phyloP scores from a whole-genome alignment of 805 yeast species.

The Danielozyma ontarioensis region DNA sequence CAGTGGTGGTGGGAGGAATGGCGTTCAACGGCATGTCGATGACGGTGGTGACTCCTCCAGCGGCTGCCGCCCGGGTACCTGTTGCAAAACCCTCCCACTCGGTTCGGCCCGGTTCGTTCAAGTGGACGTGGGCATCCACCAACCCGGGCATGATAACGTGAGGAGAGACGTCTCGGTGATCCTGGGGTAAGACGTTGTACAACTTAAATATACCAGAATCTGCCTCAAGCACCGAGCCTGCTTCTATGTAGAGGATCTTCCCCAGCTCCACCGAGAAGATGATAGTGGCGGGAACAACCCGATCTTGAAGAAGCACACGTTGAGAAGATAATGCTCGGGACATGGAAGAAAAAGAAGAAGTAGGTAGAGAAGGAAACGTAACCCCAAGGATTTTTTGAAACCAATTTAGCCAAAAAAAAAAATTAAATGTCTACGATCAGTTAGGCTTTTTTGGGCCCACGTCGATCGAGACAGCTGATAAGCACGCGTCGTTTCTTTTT shows the following conservation, averaged over 20 bases:
- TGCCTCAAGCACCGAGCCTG: slow-evolving; percentile 20
- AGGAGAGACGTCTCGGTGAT: slow-evolving; percentile 56
- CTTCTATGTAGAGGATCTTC: slow-evolving; percentile 50
- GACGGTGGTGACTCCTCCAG: slow-evolving; percentile 95
- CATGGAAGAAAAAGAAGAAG: no score
- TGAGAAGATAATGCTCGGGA: slow-evolving; percentile 60
- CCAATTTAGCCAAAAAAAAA: no score
- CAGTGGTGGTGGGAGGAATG: slow-evolving; percentile 89
- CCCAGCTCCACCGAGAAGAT: slow-evolving; percentile 49
- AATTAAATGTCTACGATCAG: no score
- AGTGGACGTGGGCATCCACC: slow-evolving; percentile 90
- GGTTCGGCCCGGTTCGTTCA: slow-evolving; percentile 96
- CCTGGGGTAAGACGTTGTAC: slow-evolving; percentile 39
- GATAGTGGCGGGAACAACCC: slow-evolving; percentile 55
- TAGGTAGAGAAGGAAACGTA: no score
- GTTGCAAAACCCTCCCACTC: slow-evolving; percentile 99
- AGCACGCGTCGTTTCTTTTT: no score
- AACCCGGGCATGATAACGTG: slow-evolving; percentile 77
- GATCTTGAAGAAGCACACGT: slow-evolving; percentile 47
- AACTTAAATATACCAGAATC: slow-evolving; percentile 35
- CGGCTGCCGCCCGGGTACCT: slow-evolving; percentile 90
- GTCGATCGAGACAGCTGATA: no score
- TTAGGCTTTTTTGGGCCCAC: no score
- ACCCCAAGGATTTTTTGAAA: no score
- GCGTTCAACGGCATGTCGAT: slow-evolving; percentile 96